These are phyloP conservation scores for Xylaria sp. DNA, from an alignment of 495 filamentous ascomycete species.

Conservation along the genomic window DNA sequence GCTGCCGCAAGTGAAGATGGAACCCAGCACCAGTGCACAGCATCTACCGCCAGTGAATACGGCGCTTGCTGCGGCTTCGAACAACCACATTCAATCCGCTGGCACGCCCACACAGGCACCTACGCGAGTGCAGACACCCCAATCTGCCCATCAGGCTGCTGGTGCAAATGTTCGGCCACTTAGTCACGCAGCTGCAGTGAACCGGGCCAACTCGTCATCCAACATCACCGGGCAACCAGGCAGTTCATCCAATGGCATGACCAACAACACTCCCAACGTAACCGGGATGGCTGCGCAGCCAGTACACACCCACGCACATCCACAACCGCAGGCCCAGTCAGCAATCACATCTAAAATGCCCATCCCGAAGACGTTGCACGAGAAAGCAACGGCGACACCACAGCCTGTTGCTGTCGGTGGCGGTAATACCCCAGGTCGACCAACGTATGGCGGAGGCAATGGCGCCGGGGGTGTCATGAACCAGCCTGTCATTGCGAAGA, in stretches of 20 bases:
- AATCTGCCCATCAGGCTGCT: constrained; percentile 53
- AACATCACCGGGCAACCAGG: constrained; percentile 42
- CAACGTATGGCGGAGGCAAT: constrained; percentile 77
- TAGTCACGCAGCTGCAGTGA: constrained; percentile 54
- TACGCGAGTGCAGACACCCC: constrained; percentile 54
- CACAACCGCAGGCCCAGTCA: constrained; percentile 44
- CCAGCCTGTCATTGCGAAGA: constrained; percentile 83
- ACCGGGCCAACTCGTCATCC: constrained; percentile 49
- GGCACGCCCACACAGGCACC: constrained; percentile 55
- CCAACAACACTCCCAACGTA: constrained; percentile 26
- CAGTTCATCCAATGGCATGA: constrained; percentile 44
- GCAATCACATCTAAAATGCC: constrained; percentile 65
- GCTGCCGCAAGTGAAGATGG: constrained; percentile 42
- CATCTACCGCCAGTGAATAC: constrained; percentile 55
- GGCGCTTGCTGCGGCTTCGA: constrained; percentile 50
- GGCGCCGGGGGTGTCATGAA: constrained; percentile 78
- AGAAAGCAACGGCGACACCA: constrained; percentile 64
- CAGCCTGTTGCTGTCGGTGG: constrained; percentile 65
- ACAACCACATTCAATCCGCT: constrained; percentile 45
- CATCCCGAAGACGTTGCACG: constrained; percentile 81
- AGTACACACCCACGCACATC: constrained; percentile 64
- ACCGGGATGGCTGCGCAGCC: constrained; percentile 42
- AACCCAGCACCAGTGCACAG: constrained; percentile 46
- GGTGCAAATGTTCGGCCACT: constrained; percentile 49
- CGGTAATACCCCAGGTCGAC: constrained; percentile 69